Evolutionary conservation across 169 alveolate genomes (phyloP), one percentile per base, ranked within the genome.

Genomic region (Eimeria falciformis): DNA sequence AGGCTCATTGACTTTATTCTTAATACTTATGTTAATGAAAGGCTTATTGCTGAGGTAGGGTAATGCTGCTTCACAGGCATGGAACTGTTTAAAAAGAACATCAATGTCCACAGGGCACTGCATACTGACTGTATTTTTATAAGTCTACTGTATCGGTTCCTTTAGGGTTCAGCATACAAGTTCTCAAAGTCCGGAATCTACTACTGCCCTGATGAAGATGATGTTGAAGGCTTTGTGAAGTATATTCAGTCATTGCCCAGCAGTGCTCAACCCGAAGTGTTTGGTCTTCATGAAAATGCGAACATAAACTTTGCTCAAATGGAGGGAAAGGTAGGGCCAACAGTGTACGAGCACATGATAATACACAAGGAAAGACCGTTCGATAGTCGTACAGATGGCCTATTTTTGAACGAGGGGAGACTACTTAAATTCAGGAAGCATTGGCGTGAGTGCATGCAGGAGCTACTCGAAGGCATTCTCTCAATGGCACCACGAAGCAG

Each of bases 241-340:
- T 97, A 96, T 92, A 96, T 98, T 53, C 95, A 96, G 79, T 92
- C 94, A n/a, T 93, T 98, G 53, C 99, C 99, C 4, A 91, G 97
- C 37, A 96, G 95, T 66, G 97, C 99, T 33, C 94, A 95, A 77
- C 99, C 99, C 12, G 99, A 98, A 95, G 99, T 97, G 18, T 98
- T 97, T 84, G 99, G 99, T 21, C 94, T 97, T 85, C 99, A 98
- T 89, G 98, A 97, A 83, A 98, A 98, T 91, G 98, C 98, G 45
- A 98, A 96, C 95, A 97, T 98, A 53, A 96, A 97, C 47, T 97
- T 97, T 33, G 98, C 97, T 65, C 98, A 97, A 91, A 94, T 95
- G 71, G 98, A 97, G 84, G 97, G 98, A 18, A 68, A 43, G 95
- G 98, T 94, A 90, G 81, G 75, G 89, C 37, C 7, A 14, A 50